A percentile compares a stretch with the other conserved stretches of the same genome.
phyloP scores from a whole-genome alignment of 2,329 filamentous ascomycete genomes.

The Chlorencoelia australis region DNA sequence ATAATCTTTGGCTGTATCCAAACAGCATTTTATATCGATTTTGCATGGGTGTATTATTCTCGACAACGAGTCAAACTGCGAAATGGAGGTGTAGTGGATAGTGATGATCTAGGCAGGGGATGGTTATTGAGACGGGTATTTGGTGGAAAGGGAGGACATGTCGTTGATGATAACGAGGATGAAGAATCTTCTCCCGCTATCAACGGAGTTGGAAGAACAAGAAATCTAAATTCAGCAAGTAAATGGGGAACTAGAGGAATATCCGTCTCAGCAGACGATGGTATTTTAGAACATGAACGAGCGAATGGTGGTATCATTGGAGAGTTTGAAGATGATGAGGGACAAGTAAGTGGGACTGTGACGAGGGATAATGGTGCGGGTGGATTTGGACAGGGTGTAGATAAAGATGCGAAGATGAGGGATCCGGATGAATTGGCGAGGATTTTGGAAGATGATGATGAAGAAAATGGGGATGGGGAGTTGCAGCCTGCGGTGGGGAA shows the following conservation, averaged over 20 bases:
- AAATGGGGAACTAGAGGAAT: conserved; percentile 55
- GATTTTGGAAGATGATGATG: conserved; percentile 47
- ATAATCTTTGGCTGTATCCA: conserved; percentile 83
- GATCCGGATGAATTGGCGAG: conserved; percentile 56
- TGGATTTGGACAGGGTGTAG: conserved; percentile 30
- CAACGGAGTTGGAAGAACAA: conserved; percentile 3
- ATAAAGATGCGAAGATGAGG: conserved; percentile 55
- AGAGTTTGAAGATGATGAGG: conserved; percentile 25
- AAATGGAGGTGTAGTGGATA: conserved; percentile 78
- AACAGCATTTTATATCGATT: conserved; percentile 83
- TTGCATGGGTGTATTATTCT: conserved; percentile 94
- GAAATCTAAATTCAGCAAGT: conserved; percentile 5
- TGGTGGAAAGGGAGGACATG: conserved; percentile 52
- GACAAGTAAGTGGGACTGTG: conserved; percentile 35
- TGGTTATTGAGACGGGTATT: conserved; percentile 77
- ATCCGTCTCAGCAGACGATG: conserved; percentile 56
- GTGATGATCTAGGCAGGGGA: conserved; percentile 74
- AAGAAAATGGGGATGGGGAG: conserved; percentile 21
- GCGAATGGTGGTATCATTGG: not conserved
- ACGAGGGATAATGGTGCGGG: too few relatives aligned
- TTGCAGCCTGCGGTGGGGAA: not conserved
- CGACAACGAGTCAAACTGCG: conserved; percentile 90
- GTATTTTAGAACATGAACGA: conserved; percentile 38
- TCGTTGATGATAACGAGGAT: conserved; percentile 17
- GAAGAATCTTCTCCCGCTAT: conserved; percentile 17